Evolutionary conservation across 352 stramenopile species (phyloP).

Genomic region (Phytophthora ramorum): DNA sequence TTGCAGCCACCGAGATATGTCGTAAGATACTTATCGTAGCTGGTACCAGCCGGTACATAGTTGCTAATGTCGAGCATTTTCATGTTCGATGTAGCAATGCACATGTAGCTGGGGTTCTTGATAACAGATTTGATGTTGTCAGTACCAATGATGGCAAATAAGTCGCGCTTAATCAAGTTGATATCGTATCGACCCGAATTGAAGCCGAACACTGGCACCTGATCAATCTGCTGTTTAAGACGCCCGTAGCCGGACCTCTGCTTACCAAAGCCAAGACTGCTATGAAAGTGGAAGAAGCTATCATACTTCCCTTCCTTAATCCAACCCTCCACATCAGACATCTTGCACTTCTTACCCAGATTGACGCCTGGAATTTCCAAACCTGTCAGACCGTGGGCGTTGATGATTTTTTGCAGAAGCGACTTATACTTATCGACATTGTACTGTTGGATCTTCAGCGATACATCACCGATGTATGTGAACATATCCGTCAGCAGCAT

Average conservation of each 20-base stretch:
- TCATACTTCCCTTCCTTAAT: slow-evolving; percentile 2
- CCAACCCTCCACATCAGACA: neutral
- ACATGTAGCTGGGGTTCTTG: slow-evolving; percentile 26
- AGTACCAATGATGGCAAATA: slow-evolving; percentile 22
- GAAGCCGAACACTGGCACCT: neutral
- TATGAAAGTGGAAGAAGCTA: slow-evolving; percentile 4
- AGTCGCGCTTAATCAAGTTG: slow-evolving; percentile 35
- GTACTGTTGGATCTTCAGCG: slow-evolving; percentile 6
- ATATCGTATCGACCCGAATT: too few species aligned
- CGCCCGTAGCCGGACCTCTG: too few species aligned
- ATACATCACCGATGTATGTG: slow-evolving; percentile 10
- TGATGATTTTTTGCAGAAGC: neutral
- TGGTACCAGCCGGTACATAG: slow-evolving; percentile 41
- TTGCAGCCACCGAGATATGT: slow-evolving; percentile 41
- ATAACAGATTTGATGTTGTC: slow-evolving; percentile 26
- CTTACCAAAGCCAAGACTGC: too few species aligned
- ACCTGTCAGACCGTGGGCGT: slow-evolving; percentile 4
- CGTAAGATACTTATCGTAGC: slow-evolving; percentile 38
- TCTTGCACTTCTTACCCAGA: neutral
- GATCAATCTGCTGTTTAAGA: too few species aligned
- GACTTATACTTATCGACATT: slow-evolving; percentile 2
- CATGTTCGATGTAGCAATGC: slow-evolving; percentile 28
- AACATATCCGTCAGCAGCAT: slow-evolving; percentile 7
- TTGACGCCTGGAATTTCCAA: neutral
- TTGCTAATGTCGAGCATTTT: slow-evolving; percentile 47